Evolutionary conservation across 805 yeast genomes (phyloP).

Genomic region (Metschnikowia lunata): DNA sequence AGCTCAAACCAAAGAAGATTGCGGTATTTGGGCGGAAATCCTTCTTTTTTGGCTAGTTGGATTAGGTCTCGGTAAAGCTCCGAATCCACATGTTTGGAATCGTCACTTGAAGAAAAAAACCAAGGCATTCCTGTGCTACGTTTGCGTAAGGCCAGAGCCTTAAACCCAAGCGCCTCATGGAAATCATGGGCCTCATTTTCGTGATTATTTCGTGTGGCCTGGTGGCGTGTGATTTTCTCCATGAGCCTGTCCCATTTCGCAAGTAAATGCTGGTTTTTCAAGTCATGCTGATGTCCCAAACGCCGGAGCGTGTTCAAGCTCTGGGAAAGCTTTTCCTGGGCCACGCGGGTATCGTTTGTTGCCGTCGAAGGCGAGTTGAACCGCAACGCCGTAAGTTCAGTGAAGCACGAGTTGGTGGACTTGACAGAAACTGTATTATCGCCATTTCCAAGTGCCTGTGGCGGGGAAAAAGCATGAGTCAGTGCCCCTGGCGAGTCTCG

Average conservation of each 20-base stretch:
- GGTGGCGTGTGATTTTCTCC: slow-evolving; percentile 24
- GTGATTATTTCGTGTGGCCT: neutral
- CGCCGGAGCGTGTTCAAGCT: slow-evolving; percentile 30
- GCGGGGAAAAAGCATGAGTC: too few species aligned
- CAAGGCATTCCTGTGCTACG: slow-evolving; percentile 12
- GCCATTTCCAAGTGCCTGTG: too few species aligned
- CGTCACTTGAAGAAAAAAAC: slow-evolving; percentile 20
- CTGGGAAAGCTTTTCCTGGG: neutral
- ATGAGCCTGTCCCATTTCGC: slow-evolving; percentile 46
- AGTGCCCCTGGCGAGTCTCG: too few species aligned
- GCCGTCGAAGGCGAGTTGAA: neutral
- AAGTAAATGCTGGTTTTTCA: slow-evolving; percentile 32
- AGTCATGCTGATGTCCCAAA: slow-evolving; percentile 43
- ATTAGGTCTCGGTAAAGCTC: slow-evolving; percentile 11
- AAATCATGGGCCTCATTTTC: slow-evolving; percentile 3
- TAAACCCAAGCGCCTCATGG: slow-evolving; percentile 32
- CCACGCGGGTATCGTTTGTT: neutral
- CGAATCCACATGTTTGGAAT: slow-evolving; percentile 3
- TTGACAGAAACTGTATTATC: too few species aligned
- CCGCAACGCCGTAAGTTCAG: neutral
- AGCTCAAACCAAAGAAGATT: slow-evolving; percentile 50
- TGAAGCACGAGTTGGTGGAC: too few species aligned
- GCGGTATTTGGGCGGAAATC: slow-evolving; percentile 47
- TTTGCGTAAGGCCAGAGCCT: slow-evolving; percentile 32
- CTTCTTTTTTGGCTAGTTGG: slow-evolving; percentile 35